Evolutionary conservation across 257 asterid species (phyloP), one percentile per base, ranked within the genome.

Genomic region (Euphrasia confusa): DNA sequence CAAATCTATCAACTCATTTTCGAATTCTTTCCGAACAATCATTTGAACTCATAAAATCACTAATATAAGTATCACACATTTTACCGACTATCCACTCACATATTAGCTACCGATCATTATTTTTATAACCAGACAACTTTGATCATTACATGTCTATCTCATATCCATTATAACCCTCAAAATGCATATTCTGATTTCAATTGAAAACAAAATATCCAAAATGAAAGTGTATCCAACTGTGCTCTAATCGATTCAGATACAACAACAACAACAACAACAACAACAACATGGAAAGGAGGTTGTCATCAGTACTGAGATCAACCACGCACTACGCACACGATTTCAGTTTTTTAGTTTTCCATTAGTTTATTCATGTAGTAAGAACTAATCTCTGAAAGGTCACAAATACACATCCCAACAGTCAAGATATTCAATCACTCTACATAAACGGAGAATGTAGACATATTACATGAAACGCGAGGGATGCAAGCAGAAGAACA

Each of bases 401-500:
- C 42, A 37, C 42, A 7, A 52, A 65, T 12, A 45, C 15, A 21
- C 69, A 21, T 48, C 63, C 7, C 52, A 45, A 45, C 4, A 45
- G 3, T 45, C 54, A 60, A 5, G 63, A 28, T 7, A 61, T 28
- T 58, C 24, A 59, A 66, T 8, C 11, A 42, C 4, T n/a, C 33
- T 24, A 53, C 35, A 26, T 53, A 33, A 7, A 12, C 63, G 24
- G 14, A 8, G 13, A 12, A 52, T 9, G 37, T 15, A 32, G 42
- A 47, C 60, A 18, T 9, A 30, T 9, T 1, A 1, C 42, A 8
- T 7, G 12, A 2, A 35, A 32, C 55, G 15, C 57, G 56, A 49
- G 55, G 58, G 45, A 54, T 2, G 45, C 67, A 54, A 63, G 40
- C 30, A 28, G 45, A 60, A 28, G 10, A 26, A 35, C 60, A 68